These are phyloP conservation scores for Sonneratia alba DNA, from an alignment of 345 rosid genomes.

Conservation along the genomic window DNA sequence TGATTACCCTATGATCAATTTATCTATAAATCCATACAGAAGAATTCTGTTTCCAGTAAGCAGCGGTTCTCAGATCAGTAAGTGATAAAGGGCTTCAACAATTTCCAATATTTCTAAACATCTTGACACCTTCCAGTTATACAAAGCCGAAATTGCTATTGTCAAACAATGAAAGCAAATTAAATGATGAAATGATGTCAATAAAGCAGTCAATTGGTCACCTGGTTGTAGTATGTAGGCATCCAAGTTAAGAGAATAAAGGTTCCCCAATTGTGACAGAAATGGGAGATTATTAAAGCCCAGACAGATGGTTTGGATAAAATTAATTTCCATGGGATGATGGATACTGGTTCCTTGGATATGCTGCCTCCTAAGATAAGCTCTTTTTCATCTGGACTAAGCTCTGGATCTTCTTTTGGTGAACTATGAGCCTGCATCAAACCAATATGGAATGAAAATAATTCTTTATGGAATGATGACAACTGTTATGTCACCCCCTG, in stretches of 20 bases:
- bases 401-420: constrained; percentile 71
- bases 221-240: constrained; percentile 99
- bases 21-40: background rate
- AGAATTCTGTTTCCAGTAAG: background rate
- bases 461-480: background rate
- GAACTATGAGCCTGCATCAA: constrained; percentile 71
- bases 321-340: constrained; percentile 91
- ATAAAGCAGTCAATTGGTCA: constrained; percentile 10
- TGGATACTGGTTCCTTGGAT: constrained; percentile 72
- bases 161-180: background rate
- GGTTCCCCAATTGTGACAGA: constrained; percentile 99
- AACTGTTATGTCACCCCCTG: background rate
- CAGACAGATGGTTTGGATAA: constrained; percentile 91
- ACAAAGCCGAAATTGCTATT: background rate
- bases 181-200: background rate
- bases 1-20: background rate
- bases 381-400: constrained; percentile 52
- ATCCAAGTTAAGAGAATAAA: constrained; percentile 95
- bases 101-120: background rate
- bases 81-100: background rate
- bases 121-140: background rate
- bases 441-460: constrained; percentile 10
- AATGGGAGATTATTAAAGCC: constrained; percentile 93
- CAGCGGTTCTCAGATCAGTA: background rate
- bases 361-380: constrained; percentile 51